These are phyloP conservation scores for Coniferiporia sulphurascens DNA, from an alignment of 1,284 basidiomycete genomes.

Conservation along the genomic window DNA sequence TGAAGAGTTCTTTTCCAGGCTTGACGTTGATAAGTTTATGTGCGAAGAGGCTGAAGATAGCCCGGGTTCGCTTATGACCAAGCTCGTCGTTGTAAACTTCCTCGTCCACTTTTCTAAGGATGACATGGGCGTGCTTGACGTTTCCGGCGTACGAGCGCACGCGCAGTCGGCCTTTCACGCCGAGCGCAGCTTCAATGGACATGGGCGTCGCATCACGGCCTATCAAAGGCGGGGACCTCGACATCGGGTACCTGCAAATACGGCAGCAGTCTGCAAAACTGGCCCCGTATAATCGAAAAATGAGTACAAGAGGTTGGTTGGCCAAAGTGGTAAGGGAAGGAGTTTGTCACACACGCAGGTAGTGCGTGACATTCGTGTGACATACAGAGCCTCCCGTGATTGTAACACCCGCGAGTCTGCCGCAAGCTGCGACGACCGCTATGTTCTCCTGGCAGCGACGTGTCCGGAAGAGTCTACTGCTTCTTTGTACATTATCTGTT, in stretches of 20 bases:
- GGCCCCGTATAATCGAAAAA: not conserved
- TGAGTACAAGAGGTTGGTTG: not conserved
- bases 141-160: slow-evolving; percentile 13
- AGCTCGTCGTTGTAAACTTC: slow-evolving; percentile 10
- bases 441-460: slow-evolving; percentile 17
- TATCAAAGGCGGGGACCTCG: not conserved
- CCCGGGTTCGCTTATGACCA: slow-evolving; percentile 8
- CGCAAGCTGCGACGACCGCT: not conserved
- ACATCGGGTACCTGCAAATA: not conserved
- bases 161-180: slow-evolving; percentile 10
- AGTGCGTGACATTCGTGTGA: too few relatives aligned
- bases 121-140: slow-evolving; percentile 17
- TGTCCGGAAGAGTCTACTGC: not conserved
- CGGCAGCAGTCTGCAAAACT: not conserved
- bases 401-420: too few relatives aligned
- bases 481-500: not conserved
- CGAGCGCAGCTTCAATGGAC: slow-evolving; percentile 5
- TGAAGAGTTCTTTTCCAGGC: slow-evolving; percentile 17
- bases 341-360: too few relatives aligned
- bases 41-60: slow-evolving; percentile 15
- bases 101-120: slow-evolving; percentile 16
- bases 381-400: too few relatives aligned
- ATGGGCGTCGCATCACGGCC: not conserved
- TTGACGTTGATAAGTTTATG: slow-evolving; percentile 17
- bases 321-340: too few relatives aligned